Conservation (phyloP, 2,329 filamentous ascomycete genomes). For the Penicillium frequentans region DNA sequence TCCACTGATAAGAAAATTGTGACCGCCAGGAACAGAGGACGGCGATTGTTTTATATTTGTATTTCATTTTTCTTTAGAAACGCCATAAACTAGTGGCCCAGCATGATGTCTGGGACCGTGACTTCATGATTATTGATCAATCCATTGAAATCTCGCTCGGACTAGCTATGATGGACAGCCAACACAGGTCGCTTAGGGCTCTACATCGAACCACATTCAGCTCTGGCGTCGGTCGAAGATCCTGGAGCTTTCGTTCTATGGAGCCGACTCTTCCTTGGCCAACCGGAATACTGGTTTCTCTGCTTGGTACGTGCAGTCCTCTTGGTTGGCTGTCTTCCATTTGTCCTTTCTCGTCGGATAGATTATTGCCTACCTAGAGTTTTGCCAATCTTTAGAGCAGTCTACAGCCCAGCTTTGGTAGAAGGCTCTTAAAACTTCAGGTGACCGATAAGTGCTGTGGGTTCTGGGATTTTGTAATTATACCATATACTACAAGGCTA, state of each 20-base stretch:
- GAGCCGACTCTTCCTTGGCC: neutral
- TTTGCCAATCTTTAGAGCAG: too few relatives aligned
- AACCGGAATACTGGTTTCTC: too few relatives aligned
- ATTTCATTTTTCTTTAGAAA: neutral
- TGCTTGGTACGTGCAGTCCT: too few relatives aligned
- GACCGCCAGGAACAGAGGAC: constrained; percentile 2
- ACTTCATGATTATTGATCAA: neutral
- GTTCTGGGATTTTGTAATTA: too few relatives aligned
- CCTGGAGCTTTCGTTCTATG: neutral
- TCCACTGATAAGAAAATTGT: constrained; percentile 17
- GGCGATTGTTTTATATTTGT: neutral
- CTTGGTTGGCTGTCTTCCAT: too few relatives aligned
- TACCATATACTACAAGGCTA: too few relatives aligned
- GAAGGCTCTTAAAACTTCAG: too few relatives aligned
- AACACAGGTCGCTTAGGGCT: constrained; percentile 14
- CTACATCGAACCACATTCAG: neutral
- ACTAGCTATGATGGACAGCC: constrained; percentile 14
- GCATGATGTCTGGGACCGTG: constrained; percentile 1
- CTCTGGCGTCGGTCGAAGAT: neutral
- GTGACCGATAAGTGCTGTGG: too few relatives aligned
- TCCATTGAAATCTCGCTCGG: constrained; percentile 2
- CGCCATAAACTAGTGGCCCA: constrained; percentile 6
- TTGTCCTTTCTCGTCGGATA: too few relatives aligned
- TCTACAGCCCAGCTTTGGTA: too few relatives aligned
- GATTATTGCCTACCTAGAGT: too few relatives aligned